Conservation (phyloP, 768 basidiomycete genomes). For the Hygrocybe punicea region DNA sequence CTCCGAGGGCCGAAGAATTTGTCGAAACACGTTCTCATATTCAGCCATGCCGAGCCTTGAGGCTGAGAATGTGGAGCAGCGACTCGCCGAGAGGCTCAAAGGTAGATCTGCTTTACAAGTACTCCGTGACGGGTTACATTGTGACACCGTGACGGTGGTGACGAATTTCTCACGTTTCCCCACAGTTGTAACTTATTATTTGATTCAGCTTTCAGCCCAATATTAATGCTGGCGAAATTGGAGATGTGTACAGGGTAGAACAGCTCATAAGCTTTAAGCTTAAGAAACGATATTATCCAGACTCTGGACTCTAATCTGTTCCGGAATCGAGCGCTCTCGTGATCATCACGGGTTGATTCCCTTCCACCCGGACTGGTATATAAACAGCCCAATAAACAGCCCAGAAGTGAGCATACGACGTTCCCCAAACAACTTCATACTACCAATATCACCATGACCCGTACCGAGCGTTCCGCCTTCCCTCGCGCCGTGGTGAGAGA, state of each 20-base stretch:
- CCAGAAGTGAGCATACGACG: not conserved
- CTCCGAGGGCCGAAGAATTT: conserved; percentile 43
- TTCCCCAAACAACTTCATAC: not conserved
- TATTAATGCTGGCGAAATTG: too few relatives aligned
- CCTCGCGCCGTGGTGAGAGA: conserved; percentile 73
- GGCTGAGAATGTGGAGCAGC: not conserved
- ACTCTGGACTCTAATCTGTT: too few relatives aligned
- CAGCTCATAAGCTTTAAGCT: too few relatives aligned
- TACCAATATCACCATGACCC: conserved; percentile 56
- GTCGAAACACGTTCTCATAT: conserved; percentile 18
- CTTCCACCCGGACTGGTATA: not conserved
- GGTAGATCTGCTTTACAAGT: too few relatives aligned
- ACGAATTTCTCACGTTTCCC: not conserved
- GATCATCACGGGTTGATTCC: not conserved
- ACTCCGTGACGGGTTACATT: too few relatives aligned
- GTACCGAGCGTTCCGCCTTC: conserved; percentile 69
- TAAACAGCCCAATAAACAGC: not conserved
- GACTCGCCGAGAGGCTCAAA: not conserved
- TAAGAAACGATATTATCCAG: too few relatives aligned
- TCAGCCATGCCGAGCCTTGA: conserved; percentile 14
- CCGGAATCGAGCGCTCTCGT: too few relatives aligned
- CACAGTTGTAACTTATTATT: too few relatives aligned
- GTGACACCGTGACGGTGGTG: too few relatives aligned
- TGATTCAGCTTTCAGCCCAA: too few relatives aligned
- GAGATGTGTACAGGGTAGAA: too few relatives aligned